Percentiles rank a stretch among this genome's conserved stretches.
phyloP scores from a whole-genome alignment of 106 monocot genomes.

The Platanthera zijinensis region DNA sequence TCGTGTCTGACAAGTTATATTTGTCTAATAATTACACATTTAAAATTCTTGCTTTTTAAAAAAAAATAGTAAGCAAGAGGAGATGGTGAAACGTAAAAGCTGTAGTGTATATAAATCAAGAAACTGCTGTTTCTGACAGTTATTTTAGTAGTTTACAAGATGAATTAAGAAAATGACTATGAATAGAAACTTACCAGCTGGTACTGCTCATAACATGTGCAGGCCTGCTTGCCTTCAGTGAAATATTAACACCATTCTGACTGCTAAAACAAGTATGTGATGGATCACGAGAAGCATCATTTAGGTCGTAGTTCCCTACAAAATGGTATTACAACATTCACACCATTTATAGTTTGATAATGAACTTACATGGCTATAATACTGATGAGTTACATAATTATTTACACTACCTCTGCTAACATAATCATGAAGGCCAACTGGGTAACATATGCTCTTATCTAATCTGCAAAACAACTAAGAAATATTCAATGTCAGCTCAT shows the following conservation, averaged over 20 bases:
- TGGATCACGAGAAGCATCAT: conserved; percentile 1
- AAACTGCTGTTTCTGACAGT: too few species aligned
- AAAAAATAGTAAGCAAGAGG: not conserved
- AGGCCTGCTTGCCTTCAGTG: conserved; percentile 69
- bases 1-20: too few species aligned
- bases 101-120: too few species aligned
- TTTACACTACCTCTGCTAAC: conserved; percentile 46
- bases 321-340: conserved; percentile 1
- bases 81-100: not conserved
- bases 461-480: conserved; percentile 86
- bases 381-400: not conserved
- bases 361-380: not conserved
- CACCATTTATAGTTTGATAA: not conserved
- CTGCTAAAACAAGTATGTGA: conserved; percentile 49
- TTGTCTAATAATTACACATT: too few species aligned
- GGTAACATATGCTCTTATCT: conserved; percentile 37
- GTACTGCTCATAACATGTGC: conserved; percentile 95
- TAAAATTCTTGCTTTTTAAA: too few species aligned
- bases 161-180: conserved; percentile 3
- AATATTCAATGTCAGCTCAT: conserved; percentile 12
- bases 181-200: conserved; percentile 63
- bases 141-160: not conserved
- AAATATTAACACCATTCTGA: conserved; percentile 26
- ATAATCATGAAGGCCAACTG: conserved; percentile 50
- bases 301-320: conserved; percentile 16